A percentile compares a stretch with the other conserved stretches of the same genome.
phyloP scores from a whole-genome alignment of 768 basidiomycete genomes.

The Russula sp. region DNA sequence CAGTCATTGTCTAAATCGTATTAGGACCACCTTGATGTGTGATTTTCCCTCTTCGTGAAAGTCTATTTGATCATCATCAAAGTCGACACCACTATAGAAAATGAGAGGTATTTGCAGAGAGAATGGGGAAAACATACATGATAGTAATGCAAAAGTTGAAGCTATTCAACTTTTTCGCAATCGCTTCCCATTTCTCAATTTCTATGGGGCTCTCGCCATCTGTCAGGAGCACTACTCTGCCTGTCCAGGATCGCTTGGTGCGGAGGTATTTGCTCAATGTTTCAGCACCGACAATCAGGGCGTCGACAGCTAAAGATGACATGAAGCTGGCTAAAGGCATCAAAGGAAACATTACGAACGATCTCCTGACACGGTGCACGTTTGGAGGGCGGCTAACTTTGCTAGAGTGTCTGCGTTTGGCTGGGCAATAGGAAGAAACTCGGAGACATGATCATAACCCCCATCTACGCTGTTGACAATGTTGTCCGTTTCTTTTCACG shows the following conservation, averaged over 20 bases:
- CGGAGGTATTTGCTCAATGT: constrained; percentile 61
- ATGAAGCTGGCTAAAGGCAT: not conserved
- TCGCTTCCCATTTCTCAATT: constrained; percentile 67
- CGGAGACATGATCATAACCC: constrained; percentile 67
- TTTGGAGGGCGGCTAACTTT: constrained; percentile 51
- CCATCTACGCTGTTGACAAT: constrained; percentile 50
- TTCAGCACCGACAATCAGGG: constrained; percentile 78
- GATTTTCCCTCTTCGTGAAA: constrained; percentile 65
- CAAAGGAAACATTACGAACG: constrained; percentile 37
- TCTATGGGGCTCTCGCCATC: constrained; percentile 76
- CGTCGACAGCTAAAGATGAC: constrained; percentile 61
- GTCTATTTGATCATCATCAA: constrained; percentile 63
- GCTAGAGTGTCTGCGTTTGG: constrained; percentile 61
- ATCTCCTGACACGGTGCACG: constrained; percentile 55
- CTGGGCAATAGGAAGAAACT: constrained; percentile 61
- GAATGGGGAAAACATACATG: constrained; percentile 44
- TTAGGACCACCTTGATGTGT: constrained; percentile 53
- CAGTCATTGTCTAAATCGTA: not conserved
- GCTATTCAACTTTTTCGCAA: constrained; percentile 54
- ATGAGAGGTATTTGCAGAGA: constrained; percentile 4
- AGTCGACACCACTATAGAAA: constrained; percentile 72
- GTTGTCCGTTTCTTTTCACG: constrained; percentile 52
- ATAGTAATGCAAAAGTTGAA: constrained; percentile 55
- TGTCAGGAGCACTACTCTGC: constrained; percentile 77
- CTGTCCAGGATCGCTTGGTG: constrained; percentile 75